Evolutionary conservation across 371 early-diverging fungal genomes (phyloP).

Genomic region (Mucor saturninus): DNA sequence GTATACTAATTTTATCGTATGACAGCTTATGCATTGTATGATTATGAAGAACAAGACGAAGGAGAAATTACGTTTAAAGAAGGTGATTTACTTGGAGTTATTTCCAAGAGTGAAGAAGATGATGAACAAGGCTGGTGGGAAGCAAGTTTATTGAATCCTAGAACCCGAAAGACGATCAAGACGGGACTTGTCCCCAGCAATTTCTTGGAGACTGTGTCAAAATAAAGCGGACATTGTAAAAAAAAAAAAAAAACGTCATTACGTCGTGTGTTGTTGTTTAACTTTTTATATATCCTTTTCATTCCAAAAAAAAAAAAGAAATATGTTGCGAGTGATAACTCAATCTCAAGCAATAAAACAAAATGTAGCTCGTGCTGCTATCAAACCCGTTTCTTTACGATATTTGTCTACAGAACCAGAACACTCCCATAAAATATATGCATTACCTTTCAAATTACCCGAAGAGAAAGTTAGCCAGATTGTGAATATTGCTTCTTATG

Average conservation of each 20-base stretch:
- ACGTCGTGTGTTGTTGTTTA: not conserved
- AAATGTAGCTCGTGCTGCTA: no score
- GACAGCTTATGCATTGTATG: conserved; percentile 63
- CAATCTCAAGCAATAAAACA: not conserved
- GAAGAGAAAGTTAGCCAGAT: conserved; percentile 30
- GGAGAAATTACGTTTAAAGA: conserved; percentile 68
- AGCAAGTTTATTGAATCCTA: conserved; percentile 23
- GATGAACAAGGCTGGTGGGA: conserved; percentile 71
- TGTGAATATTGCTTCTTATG: conserved; percentile 34
- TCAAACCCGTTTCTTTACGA: not conserved
- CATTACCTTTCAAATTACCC: conserved; percentile 38
- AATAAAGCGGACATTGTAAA: conserved; percentile 3
- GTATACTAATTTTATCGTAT: not conserved
- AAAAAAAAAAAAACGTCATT: not conserved
- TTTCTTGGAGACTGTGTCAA: conserved; percentile 23
- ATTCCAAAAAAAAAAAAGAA: not conserved
- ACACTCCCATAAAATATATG: conserved; percentile 30
- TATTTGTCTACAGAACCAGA: not conserved
- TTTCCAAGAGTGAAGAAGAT: conserved; percentile 51
- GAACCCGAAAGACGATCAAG: conserved; percentile 11
- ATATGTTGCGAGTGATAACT: conserved; percentile 11
- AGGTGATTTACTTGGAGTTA: conserved; percentile 65
- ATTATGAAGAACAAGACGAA: conserved; percentile 64
- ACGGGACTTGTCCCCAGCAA: conserved; percentile 32
- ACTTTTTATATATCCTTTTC: not conserved